Percentiles rank a stretch among this genome's conserved stretches.
Evolutionary conservation across 192 early-diverging fungal genomes (phyloP).

Genomic region (Jimgerdemannia lactiflua): DNA sequence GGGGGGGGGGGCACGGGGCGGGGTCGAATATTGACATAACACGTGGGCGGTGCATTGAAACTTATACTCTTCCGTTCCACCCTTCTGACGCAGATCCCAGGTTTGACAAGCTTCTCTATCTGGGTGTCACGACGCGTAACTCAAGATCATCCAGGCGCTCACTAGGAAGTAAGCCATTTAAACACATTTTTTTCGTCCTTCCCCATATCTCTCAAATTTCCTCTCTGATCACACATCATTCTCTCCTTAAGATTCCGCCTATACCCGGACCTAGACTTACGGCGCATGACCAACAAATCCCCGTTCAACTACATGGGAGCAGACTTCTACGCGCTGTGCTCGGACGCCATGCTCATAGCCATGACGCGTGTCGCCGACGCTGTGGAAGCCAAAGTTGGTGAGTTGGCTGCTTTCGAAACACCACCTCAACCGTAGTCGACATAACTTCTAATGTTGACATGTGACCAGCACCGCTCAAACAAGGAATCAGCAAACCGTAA

Average conservation of each 20-base stretch:
- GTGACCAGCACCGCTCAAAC: too few relatives aligned
- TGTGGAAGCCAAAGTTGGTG: constrained; percentile 55
- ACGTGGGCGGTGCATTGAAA: too few relatives aligned
- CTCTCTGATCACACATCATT: constrained; percentile 7
- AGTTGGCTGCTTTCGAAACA: too few relatives aligned
- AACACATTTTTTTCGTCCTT: not conserved
- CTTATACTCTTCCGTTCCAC: too few relatives aligned
- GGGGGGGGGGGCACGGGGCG: too few relatives aligned
- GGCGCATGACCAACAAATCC: constrained; percentile 72
- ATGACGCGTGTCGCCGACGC: constrained; percentile 84
- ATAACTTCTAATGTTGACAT: too few relatives aligned
- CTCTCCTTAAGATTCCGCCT: constrained; percentile 69
- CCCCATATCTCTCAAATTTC: too few relatives aligned
- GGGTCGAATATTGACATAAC: too few relatives aligned
- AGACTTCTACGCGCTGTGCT: constrained; percentile 98
- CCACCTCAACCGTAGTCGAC: too few relatives aligned
- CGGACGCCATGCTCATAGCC: constrained; percentile 96
- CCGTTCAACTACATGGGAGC: constrained; percentile 96
- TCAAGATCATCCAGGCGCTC: constrained; percentile 88
- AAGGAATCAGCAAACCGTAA: too few relatives aligned
- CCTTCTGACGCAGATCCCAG: too few relatives aligned
- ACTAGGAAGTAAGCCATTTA: constrained; percentile 88
- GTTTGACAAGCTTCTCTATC: constrained; percentile 96
- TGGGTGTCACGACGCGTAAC: constrained; percentile 93
- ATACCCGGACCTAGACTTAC: constrained; percentile 72